phyloP scores from a whole-genome alignment of 352 stramenopile species.

The Globisporangium lucens region DNA sequence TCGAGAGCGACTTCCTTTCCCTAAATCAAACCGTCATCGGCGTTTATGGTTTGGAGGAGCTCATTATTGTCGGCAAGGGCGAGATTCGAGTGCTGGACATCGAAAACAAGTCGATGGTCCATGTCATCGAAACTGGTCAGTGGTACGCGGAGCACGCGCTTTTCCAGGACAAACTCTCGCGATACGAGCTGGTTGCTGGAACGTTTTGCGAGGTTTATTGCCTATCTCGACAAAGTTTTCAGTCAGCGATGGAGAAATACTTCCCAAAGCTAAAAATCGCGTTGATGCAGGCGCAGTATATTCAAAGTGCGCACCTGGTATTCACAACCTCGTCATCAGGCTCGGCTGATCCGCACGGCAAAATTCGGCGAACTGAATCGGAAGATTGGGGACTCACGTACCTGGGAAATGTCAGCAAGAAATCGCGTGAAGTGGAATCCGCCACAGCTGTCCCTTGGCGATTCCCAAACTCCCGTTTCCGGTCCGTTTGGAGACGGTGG shows the following conservation, averaged over 20 bases:
- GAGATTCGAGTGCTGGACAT: conserved; percentile 22
- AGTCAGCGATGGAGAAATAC: conserved; percentile 11
- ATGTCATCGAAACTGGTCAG: conserved; percentile 16
- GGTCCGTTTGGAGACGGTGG: conserved; percentile 15
- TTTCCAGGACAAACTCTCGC: conserved; percentile 19
- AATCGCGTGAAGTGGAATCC: conserved; percentile 8
- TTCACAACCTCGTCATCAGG: neutral
- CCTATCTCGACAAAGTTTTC: conserved; percentile 18
- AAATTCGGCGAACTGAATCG: conserved; percentile 1
- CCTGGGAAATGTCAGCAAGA: conserved; percentile 17
- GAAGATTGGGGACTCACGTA: conserved; percentile 11
- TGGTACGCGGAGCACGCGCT: conserved; percentile 24
- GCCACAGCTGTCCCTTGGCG: conserved; percentile 12
- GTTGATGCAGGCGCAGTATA: conserved; percentile 10
- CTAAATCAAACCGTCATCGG: conserved; percentile 20
- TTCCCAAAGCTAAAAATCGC: conserved; percentile 11
- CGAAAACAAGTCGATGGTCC: conserved; percentile 8
- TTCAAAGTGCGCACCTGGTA: neutral
- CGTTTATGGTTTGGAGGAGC: conserved; percentile 16
- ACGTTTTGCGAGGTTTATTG: conserved; percentile 29
- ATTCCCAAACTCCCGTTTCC: conserved; percentile 18
- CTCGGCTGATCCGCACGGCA: neutral
- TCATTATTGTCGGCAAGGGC: conserved; percentile 18
- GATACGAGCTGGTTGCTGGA: conserved; percentile 20
- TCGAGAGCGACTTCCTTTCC: conserved; percentile 24